These are phyloP conservation scores for Penicillium sp. DNA, from an alignment of 2,329 filamentous ascomycete species.

Conservation along the genomic window DNA sequence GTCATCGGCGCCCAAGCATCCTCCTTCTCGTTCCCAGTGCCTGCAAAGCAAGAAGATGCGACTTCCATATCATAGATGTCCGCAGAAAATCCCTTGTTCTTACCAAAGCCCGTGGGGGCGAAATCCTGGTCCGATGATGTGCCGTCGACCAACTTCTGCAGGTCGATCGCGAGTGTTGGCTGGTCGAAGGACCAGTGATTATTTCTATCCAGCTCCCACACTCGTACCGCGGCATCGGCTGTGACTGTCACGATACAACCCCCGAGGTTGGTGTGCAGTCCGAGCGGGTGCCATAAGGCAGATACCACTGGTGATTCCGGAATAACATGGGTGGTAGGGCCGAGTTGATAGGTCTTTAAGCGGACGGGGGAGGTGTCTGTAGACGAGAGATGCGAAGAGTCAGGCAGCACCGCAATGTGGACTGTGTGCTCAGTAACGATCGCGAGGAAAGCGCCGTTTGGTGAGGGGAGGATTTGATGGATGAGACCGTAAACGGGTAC, in stretches of 20 bases:
- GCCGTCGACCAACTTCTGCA: conserved; percentile 87
- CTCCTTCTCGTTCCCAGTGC: conserved; percentile 61
- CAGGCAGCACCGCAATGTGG: conserved; percentile 83
- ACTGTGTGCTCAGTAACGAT: conserved; percentile 86
- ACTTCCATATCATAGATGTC: conserved; percentile 94
- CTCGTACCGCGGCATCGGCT: conserved; percentile 79
- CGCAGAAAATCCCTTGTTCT: conserved; percentile 81
- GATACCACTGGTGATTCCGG: conserved; percentile 80
- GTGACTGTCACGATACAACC: conserved; percentile 87
- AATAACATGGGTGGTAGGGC: conserved; percentile 87
- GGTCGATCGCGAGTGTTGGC: conserved; percentile 80
- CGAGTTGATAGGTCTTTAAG: conserved; percentile 86
- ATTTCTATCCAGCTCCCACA: conserved; percentile 87
- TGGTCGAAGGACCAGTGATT: conserved; percentile 87
- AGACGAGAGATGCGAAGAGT: conserved; percentile 73
- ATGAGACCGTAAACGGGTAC: conserved; percentile 81
- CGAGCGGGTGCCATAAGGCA: conserved; percentile 89
- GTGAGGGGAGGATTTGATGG: conserved; percentile 82
- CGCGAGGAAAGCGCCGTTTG: conserved; percentile 78
- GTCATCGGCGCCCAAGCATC: conserved; percentile 91
- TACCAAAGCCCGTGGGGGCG: conserved; percentile 71
- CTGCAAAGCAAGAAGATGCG: conserved; percentile 87
- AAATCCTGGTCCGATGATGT: conserved; percentile 82
- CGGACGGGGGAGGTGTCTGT: conserved; percentile 71
- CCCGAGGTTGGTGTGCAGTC: conserved; percentile 66